Conservation (phyloP, 176 grass and related monocot genomes). For the Olyra latifolia region DNA sequence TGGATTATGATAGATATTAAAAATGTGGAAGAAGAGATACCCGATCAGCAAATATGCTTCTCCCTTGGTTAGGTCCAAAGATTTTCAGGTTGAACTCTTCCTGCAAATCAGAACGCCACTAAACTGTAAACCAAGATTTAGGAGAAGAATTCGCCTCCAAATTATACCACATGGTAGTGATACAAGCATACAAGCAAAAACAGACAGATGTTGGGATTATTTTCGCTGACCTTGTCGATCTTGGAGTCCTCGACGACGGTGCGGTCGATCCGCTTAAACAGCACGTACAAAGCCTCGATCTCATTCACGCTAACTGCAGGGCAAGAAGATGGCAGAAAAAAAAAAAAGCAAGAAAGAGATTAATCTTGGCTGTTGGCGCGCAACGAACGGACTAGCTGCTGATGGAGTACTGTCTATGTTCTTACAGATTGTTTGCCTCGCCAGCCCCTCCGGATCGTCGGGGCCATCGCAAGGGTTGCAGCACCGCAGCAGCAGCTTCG, state of each 20-base stretch:
- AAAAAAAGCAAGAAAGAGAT: not conserved
- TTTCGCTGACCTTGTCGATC: constrained; percentile 41
- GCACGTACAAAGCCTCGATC: constrained; percentile 63
- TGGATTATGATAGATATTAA: no score
- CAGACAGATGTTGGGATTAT: not conserved
- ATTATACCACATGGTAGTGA: no score
- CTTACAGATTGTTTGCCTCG: constrained; percentile 42
- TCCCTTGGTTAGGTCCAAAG: constrained; percentile 40
- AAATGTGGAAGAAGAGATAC: constrained; percentile 39
- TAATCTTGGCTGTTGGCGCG: no score
- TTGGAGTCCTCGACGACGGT: constrained; percentile 47
- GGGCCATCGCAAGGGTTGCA: constrained; percentile 26
- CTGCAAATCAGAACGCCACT: constrained; percentile 17
- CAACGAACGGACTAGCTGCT: not conserved
- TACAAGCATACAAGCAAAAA: no score
- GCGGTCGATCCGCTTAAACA: constrained; percentile 61
- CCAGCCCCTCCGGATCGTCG: constrained; percentile 36
- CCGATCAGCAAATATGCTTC: constrained; percentile 50
- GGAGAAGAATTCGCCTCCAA: no score
- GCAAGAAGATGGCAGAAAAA: not conserved
- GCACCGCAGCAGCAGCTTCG: not conserved
- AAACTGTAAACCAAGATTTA: not conserved
- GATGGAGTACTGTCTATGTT: no score
- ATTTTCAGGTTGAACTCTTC: constrained; percentile 55
- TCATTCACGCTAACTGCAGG: constrained; percentile 55